Evolutionary conservation across 2,329 filamentous ascomycete species (phyloP).

Genomic region (Fusarium praegraminearum): DNA sequence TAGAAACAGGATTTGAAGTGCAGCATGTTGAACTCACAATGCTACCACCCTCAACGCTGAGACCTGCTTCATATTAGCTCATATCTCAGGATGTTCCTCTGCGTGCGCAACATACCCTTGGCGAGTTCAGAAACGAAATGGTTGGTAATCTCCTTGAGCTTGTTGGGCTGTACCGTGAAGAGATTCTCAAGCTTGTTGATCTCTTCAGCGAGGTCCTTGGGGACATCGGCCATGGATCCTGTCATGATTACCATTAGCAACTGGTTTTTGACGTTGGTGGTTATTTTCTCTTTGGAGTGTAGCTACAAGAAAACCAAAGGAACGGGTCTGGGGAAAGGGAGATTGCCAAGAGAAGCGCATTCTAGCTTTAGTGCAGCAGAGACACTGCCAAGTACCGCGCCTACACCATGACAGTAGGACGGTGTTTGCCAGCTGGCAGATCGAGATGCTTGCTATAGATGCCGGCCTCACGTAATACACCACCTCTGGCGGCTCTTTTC

Average conservation of each 20-base stretch:
- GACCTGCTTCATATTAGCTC: slow-evolving; percentile 63
- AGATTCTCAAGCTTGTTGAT: slow-evolving; percentile 86
- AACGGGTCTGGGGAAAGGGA: not conserved
- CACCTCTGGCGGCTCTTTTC: slow-evolving; percentile 16
- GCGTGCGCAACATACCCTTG: slow-evolving; percentile 69
- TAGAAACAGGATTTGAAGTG: slow-evolving; percentile 23
- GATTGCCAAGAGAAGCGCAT: slow-evolving; percentile 6
- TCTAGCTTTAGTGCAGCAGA: slow-evolving; percentile 8
- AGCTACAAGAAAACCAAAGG: not conserved
- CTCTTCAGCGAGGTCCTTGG: slow-evolving; percentile 82
- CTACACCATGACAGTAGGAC: slow-evolving; percentile 26
- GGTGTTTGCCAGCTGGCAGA: slow-evolving; percentile 21
- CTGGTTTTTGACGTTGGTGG: not conserved
- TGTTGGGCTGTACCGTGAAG: slow-evolving; percentile 81
- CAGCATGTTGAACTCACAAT: slow-evolving; percentile 74
- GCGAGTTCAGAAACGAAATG: slow-evolving; percentile 91
- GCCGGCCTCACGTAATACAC: slow-evolving; percentile 5
- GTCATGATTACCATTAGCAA: slow-evolving; percentile 40
- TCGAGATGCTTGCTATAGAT: slow-evolving; percentile 4
- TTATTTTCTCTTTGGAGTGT: not conserved
- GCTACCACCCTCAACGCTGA: slow-evolving; percentile 88
- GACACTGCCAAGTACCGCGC: slow-evolving; percentile 17
- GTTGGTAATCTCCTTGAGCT: slow-evolving; percentile 89
- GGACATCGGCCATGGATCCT: slow-evolving; percentile 94
- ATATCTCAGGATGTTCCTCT: not conserved